Conservation (phyloP, 345 rosid genomes). For the Physaria fendleri region DNA sequence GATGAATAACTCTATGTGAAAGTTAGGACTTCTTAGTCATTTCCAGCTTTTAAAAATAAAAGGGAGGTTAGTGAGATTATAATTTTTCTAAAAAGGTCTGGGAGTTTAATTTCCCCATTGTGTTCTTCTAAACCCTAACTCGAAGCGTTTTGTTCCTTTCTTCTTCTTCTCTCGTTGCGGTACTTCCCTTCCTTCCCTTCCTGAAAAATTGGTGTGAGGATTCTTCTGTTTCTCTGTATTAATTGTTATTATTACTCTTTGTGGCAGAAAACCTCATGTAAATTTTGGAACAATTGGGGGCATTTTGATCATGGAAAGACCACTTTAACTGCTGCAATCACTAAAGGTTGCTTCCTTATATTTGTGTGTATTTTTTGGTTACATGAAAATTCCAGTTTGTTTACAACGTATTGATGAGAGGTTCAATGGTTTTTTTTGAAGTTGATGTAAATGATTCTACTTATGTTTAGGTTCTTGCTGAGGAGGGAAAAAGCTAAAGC, state of each 20-base stretch:
- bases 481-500: conserved; percentile 93
- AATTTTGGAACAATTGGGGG: conserved; percentile 95
- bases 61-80: too few species aligned
- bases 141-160: conserved; percentile 28
- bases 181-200: conserved; percentile 11
- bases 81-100: too few species aligned
- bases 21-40: too few species aligned
- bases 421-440: too few species aligned
- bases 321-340: conserved; percentile 90
- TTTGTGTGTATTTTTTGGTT: too few species aligned
- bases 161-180: conserved; percentile 28
- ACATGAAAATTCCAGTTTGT: too few species aligned
- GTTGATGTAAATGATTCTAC: too few species aligned
- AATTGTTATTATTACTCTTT: background rate
- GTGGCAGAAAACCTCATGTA: conserved; percentile 82
- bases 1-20: too few species aligned
- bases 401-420: too few species aligned
- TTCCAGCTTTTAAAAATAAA: too few species aligned
- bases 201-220: background rate
- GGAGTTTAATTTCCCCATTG: too few species aligned
- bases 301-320: conserved; percentile 98
- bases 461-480: conserved; percentile 84
- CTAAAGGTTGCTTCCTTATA: conserved; percentile 31
- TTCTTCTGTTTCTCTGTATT: background rate
- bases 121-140: conserved; percentile 31